These are phyloP conservation scores for Scutellaria baicalensis DNA, from an alignment of 257 asterid genomes.

Conservation along the genomic window DNA sequence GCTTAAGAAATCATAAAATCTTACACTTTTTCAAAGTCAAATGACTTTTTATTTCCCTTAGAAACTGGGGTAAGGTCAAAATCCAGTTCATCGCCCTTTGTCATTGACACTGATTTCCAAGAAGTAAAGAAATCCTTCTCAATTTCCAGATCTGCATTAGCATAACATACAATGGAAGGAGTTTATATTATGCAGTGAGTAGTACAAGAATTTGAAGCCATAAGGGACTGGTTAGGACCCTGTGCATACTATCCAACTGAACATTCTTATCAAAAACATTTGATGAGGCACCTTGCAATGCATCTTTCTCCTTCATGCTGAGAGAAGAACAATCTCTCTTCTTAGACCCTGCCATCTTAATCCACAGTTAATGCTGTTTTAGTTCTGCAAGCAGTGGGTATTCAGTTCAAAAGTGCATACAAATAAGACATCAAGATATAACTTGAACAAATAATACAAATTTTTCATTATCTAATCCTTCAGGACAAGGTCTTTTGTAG, in stretches of 20 bases:
- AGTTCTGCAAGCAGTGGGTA: conserved; percentile 21
- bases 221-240: conserved; percentile 1
- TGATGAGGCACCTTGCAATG: conserved; percentile 45
- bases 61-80: conserved; percentile 65
- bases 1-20: conserved; percentile 16
- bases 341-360: conserved; percentile 53
- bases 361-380: conserved; percentile 1
- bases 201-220: background rate
- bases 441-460: background rate
- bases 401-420: conserved; percentile 5
- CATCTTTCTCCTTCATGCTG: conserved; percentile 40
- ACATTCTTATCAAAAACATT: background rate
- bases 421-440: background rate
- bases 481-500: background rate
- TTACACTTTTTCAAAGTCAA: conserved; percentile 60
- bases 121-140: conserved; percentile 72
- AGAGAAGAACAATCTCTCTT: conserved; percentile 41
- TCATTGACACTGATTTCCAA: conserved; percentile 68
- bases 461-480: background rate
- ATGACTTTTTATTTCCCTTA: conserved; percentile 66
- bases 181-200: conserved; percentile 2
- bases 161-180: conserved; percentile 12
- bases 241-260: background rate
- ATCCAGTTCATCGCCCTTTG: conserved; percentile 58
- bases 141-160: conserved; percentile 65